A percentile compares a stretch with the other conserved stretches of the same genome.
Evolutionary conservation across 805 yeast species (phyloP).

Genomic region (Candida silvicultrix): DNA sequence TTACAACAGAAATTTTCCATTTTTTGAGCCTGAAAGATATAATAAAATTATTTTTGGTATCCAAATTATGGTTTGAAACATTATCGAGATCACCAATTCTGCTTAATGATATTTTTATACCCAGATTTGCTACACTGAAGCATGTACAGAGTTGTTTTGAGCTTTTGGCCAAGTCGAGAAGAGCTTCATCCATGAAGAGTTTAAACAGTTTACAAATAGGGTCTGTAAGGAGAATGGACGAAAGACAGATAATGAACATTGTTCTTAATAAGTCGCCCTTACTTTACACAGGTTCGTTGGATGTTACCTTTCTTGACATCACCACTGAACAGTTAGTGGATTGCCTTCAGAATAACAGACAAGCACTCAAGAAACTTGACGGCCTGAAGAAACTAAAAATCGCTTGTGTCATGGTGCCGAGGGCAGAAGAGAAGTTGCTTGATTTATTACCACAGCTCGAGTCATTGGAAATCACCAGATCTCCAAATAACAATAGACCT

Average conservation of each 20-base stretch:
- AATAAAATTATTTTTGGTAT: slow-evolving; percentile 8
- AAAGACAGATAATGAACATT: slow-evolving; percentile 9
- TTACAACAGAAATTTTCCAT: slow-evolving; percentile 3
- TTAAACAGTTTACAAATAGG: slow-evolving; percentile 7
- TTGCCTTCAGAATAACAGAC: neutral
- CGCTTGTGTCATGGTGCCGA: slow-evolving; percentile 12
- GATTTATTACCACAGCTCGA: slow-evolving; percentile 11
- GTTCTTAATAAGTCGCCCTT: slow-evolving; percentile 6
- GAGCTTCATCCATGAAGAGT: slow-evolving; percentile 1
- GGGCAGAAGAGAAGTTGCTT: slow-evolving; percentile 13
- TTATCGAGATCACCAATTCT: slow-evolving; percentile 8
- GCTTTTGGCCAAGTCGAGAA: slow-evolving; percentile 7
- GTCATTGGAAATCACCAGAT: slow-evolving; percentile 8
- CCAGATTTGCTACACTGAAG: slow-evolving; percentile 4
- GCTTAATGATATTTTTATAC: slow-evolving; percentile 9
- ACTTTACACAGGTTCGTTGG: slow-evolving; percentile 4
- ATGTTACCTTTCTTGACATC: slow-evolving; percentile 10
- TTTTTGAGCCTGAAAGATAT: slow-evolving; percentile 1
- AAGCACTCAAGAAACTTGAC: neutral
- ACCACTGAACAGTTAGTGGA: slow-evolving; percentile 13
- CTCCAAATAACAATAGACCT: neutral
- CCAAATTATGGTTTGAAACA: slow-evolving; percentile 11
- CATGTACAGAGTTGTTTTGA: slow-evolving; percentile 14
- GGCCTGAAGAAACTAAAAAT: slow-evolving; percentile 8
- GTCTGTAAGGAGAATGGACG: slow-evolving; percentile 16